Percentiles rank a stretch among this genome's conserved stretches.
These are phyloP conservation scores for Citeromyces matritensis DNA, from an alignment of 805 yeast genomes.

Conservation along the genomic window DNA sequence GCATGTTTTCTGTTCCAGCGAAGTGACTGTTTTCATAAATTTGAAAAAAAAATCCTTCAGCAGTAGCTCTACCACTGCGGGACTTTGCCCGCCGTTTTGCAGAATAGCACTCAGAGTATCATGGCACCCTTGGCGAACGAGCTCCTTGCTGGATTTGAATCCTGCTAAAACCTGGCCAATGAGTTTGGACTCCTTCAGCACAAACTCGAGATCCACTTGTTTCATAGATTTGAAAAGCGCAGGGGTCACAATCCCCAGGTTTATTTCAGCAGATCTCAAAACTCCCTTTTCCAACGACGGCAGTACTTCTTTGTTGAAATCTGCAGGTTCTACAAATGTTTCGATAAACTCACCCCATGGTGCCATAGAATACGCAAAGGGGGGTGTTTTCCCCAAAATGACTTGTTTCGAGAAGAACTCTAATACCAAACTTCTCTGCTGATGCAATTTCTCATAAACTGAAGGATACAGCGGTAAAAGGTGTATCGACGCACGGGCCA, in stretches of 20 bases:
- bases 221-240: conserved; percentile 23
- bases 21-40: conserved; percentile 36
- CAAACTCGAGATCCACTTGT: conserved; percentile 23
- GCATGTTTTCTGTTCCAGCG: conserved; percentile 43
- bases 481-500: conserved; percentile 12
- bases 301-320: conserved; percentile 22
- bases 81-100: conserved; percentile 8
- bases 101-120: conserved; percentile 15
- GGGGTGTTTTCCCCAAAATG: conserved; percentile 27
- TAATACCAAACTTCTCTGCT: conserved; percentile 6
- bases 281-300: conserved; percentile 63
- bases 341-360: conserved; percentile 27
- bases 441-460: conserved; percentile 3
- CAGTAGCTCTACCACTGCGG: conserved; percentile 13
- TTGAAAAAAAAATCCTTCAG: conserved; percentile 40
- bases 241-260: conserved; percentile 40
- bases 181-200: conserved; percentile 25
- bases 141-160: conserved; percentile 57
- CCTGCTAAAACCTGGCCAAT: conserved; percentile 34
- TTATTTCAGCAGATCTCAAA: conserved; percentile 63
- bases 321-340: conserved; percentile 22
- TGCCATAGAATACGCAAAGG: conserved; percentile 17
- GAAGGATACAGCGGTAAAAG: conserved; percentile 4
- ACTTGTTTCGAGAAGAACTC: conserved; percentile 20
- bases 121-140: conserved; percentile 36